Conservation (phyloP, 257 asterid genomes). For the Dorcoceras hygrometricum region DNA sequence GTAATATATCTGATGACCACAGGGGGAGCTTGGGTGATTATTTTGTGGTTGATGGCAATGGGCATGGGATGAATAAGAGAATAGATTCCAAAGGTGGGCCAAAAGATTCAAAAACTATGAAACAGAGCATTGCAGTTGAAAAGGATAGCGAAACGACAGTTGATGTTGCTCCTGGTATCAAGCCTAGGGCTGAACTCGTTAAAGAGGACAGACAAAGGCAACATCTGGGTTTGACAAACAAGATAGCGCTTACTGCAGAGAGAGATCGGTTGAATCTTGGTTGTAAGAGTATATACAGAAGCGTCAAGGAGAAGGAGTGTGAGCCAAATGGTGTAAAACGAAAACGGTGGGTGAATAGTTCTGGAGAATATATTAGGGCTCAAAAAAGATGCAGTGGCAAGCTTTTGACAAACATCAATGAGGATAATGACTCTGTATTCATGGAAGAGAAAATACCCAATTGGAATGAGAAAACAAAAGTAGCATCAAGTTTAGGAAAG, state of each 20-base stretch:
- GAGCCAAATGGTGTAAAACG: neutral
- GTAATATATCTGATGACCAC: neutral
- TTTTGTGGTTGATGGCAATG: neutral
- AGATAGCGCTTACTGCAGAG: constrained; percentile 3
- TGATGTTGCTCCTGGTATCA: neutral
- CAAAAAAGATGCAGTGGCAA: constrained; percentile 11
- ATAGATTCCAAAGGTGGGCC: constrained; percentile 17
- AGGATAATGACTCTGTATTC: constrained; percentile 19
- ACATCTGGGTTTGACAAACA: neutral
- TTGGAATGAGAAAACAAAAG: constrained; percentile 17
- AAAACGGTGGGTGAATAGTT: neutral
- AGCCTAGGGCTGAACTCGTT: constrained; percentile 12
- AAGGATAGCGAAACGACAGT: neutral
- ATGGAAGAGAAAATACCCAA: constrained; percentile 23
- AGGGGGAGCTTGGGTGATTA: neutral
- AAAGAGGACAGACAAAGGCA: constrained; percentile 1
- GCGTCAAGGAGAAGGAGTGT: neutral
- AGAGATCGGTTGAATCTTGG: neutral
- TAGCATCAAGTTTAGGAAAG: constrained; percentile 24
- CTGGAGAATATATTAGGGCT: constrained; percentile 1
- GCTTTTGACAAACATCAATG: neutral
- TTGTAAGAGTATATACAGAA: neutral
- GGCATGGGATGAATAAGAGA: constrained; percentile 9
- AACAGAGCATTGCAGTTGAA: constrained; percentile 15
- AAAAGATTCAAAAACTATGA: constrained; percentile 20